Base-by-base conservation (phyloP, 169 alveolate genomes). In the Cryptosporidium andersoni region DNA sequence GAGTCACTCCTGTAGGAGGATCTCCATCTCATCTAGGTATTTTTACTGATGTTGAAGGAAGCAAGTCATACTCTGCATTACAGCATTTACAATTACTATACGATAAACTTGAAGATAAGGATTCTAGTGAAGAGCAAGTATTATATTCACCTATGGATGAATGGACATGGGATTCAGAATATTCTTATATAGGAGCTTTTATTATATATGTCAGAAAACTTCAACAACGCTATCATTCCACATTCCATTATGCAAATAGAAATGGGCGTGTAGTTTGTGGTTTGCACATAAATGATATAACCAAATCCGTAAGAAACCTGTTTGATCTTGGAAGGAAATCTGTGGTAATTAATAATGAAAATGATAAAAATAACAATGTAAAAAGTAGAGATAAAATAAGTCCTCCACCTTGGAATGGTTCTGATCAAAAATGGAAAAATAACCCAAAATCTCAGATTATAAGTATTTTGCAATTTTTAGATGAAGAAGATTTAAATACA, bases 111-210 rank as follows among this genome's bases (percentile, higher is more conserved):
- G 65, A 66, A 66, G 45, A 66, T 25, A 66, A 66, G n/a, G 52
- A 66, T 6, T 43, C 49, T 42, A 45, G 51, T n/a, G 81, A 66
- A n/a, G 65, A 66, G n/a, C 65, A 66, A 11, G 40, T 40, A 36
- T 47, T 53, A 52, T 47, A 51, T 34, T 66, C 81, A 34, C 81
- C 81, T n/a, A 52, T 53, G 34, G 81, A 66, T 39, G 81, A 66
- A 39, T 66, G 81, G 81, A 65, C 66, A 40, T 66, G 81, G 81
- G 81, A 66, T 14, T 66, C 81, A 6, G 81, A 66, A 52, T 65
- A 66, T 9, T 66, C 81, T 39, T 66, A 66, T 66, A 47, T 66
- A 6, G 81, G 81, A 5, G 81, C 81, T 40, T 66, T 66, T 55
- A 66, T 66, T 37, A 66, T 66, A 16, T 66, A 66, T 66, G 81